Evolutionary conservation across 805 yeast genomes (phyloP).

Genomic region (Myxozyma vanderwaltii): DNA sequence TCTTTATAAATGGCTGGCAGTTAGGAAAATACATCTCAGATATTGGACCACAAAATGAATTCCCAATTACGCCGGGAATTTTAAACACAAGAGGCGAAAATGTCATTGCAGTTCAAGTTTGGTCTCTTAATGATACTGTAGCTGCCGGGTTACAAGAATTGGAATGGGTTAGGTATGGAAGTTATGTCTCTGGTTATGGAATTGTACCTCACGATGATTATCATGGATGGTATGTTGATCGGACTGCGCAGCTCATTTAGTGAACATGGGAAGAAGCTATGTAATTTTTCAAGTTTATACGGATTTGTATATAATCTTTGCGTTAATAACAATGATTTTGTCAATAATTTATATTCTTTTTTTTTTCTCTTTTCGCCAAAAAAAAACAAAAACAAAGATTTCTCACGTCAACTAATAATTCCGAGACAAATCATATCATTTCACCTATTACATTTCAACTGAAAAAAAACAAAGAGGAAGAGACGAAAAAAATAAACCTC

Average conservation of each 20-base stretch:
- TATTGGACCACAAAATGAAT: constrained; percentile 28
- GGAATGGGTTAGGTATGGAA: constrained; percentile 23
- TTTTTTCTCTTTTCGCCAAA: too few species aligned
- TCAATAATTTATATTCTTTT: too few species aligned
- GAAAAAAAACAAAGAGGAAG: too few species aligned
- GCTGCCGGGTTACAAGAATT: constrained; percentile 16
- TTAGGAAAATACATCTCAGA: constrained; percentile 23
- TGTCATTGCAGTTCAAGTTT: constrained; percentile 15
- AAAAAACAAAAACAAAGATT: too few species aligned
- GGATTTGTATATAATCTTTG: too few species aligned
- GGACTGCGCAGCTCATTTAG: background rate
- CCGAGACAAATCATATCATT: too few species aligned
- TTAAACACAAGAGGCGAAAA: constrained; percentile 20
- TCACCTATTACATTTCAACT: too few species aligned
- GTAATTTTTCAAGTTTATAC: background rate
- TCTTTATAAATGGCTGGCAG: constrained; percentile 30
- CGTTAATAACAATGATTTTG: too few species aligned
- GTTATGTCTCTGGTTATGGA: constrained; percentile 14
- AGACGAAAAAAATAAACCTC: background rate
- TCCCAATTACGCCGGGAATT: constrained; percentile 29
- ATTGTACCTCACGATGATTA: constrained; percentile 21
- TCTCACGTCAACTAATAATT: too few species aligned
- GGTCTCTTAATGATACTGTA: constrained; percentile 20
- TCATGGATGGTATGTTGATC: constrained; percentile 22
- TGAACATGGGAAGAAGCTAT: too few species aligned